Evolutionary conservation across 495 filamentous ascomycete genomes (phyloP).

Genomic region (Neurospora sublineolata): DNA sequence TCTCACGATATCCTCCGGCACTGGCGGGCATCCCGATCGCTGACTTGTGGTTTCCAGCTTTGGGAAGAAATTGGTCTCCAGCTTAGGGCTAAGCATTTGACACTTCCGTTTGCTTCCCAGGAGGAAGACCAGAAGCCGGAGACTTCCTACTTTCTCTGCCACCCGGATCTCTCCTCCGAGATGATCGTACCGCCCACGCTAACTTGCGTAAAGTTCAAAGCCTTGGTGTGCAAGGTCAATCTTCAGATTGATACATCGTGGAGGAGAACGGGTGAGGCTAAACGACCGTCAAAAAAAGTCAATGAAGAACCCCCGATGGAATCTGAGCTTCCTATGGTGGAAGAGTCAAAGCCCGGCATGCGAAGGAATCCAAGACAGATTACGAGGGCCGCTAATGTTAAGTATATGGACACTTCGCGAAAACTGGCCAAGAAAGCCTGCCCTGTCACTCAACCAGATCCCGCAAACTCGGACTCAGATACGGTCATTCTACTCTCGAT

Average conservation of each 20-base stretch:
- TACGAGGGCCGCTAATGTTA: neutral
- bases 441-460: neutral
- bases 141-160: slow-evolving; percentile 17
- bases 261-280: neutral
- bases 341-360: neutral
- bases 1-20: neutral
- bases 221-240: slow-evolving; percentile 16
- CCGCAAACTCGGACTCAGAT: neutral
- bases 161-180: slow-evolving; percentile 18
- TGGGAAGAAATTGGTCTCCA: slow-evolving; percentile 18
- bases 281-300: neutral
- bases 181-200: slow-evolving; percentile 11
- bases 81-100: slow-evolving; percentile 10
- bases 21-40: neutral
- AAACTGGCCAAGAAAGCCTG: neutral
- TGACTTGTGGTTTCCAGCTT: slow-evolving; percentile 5
- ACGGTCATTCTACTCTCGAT: neutral
- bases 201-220: slow-evolving; percentile 21
- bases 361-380: neutral
- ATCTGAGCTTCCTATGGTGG: neutral
- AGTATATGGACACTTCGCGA: neutral
- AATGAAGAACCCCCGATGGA: neutral
- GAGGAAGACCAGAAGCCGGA: neutral
- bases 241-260: neutral
- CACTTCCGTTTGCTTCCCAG: neutral